A percentile compares a stretch with the other conserved stretches of the same genome.
phyloP scores from a whole-genome alignment of 2,329 filamentous ascomycete species.

The Aspergillus quadricinctus region DNA sequence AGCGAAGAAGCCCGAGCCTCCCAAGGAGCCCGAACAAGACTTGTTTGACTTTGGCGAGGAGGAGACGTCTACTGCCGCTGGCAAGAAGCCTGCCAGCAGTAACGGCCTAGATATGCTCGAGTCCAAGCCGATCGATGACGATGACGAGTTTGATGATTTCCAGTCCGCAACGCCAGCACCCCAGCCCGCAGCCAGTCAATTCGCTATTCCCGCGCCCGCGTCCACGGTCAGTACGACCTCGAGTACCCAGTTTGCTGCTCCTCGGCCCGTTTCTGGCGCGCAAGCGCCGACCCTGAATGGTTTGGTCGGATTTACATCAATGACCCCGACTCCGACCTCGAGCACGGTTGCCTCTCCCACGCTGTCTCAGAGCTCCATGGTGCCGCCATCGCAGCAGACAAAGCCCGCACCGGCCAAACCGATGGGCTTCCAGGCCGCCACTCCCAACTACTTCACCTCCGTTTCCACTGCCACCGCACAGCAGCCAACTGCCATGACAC shows the following conservation, averaged over 20 bases:
- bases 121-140: constrained; percentile 58
- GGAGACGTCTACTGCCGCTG: constrained; percentile 51
- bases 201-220: constrained; percentile 42
- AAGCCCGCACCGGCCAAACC: constrained; percentile 50
- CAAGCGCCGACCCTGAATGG: constrained; percentile 76
- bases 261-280: constrained; percentile 77
- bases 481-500: constrained; percentile 23
- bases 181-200: constrained; percentile 31
- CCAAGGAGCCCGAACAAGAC: constrained; percentile 85
- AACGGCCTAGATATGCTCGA: constrained; percentile 47
- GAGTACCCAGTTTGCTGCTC: constrained; percentile 69
- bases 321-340: constrained; percentile 64
- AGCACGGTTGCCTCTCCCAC: constrained; percentile 56
- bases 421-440: constrained; percentile 66
- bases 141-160: constrained; percentile 91
- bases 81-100: constrained; percentile 41
- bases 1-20: constrained; percentile 62
- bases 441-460: constrained; percentile 94
- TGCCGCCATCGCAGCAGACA: constrained; percentile 33
- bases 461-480: constrained; percentile 48
- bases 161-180: constrained; percentile 68
- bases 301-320: constrained; percentile 73
- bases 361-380: constrained; percentile 42
- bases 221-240: constrained; percentile 46
- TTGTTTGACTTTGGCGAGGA: constrained; percentile 82